Evolutionary conservation across 2,329 filamentous ascomycete genomes (phyloP), one percentile per base, ranked within the genome.

Genomic region (Paraphoma sp.): DNA sequence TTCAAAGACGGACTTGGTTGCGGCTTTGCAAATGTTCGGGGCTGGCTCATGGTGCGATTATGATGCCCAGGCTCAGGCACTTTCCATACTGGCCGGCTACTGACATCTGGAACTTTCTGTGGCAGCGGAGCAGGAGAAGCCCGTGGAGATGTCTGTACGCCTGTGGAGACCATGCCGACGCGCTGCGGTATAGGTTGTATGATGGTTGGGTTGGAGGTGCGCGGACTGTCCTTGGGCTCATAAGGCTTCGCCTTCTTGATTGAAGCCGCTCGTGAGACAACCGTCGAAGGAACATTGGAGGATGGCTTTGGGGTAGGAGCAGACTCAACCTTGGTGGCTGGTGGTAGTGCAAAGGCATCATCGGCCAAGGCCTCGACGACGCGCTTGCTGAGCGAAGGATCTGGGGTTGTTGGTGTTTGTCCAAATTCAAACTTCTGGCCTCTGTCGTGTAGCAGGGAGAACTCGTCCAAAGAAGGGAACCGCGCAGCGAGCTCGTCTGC

Each of bases 381-480:
- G 58, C 87, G 84, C 68, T 90, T 86, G 31, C 84, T 87, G 14
- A 92, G 76, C 61, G 77, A 77, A 10, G 79, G 77, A 10, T 74
- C 75, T 40, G 79, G 77, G 23, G 83, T 80, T 6, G 60, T 51
- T 41, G 68, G 61, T 30, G 62, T 50, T 43, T 81, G 76, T 1
- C 67, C 89, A 73, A 97, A 97, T 52, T 94, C 89, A 67, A 97
- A 97, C 57, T 92, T 93, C 58, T 86, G 80, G 3, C 91, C 90
- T 59, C 91, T 86, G 60, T 98, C 93, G 65, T 96, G 92, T 44
- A 97, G 80, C 16, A 99, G 81, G 3, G 94, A 89, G 71, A 99
- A 99, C 65, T 98, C 92, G 69, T 98, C 93, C 23, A 99, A 82
- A 6, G 92, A 93, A 0, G 95, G 95, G 65, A 97, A 99, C 50